Evolutionary conservation across 2,329 filamentous ascomycete species (phyloP), one percentile per base, ranked within the genome.

Genomic region (Fusarium sp.): DNA sequence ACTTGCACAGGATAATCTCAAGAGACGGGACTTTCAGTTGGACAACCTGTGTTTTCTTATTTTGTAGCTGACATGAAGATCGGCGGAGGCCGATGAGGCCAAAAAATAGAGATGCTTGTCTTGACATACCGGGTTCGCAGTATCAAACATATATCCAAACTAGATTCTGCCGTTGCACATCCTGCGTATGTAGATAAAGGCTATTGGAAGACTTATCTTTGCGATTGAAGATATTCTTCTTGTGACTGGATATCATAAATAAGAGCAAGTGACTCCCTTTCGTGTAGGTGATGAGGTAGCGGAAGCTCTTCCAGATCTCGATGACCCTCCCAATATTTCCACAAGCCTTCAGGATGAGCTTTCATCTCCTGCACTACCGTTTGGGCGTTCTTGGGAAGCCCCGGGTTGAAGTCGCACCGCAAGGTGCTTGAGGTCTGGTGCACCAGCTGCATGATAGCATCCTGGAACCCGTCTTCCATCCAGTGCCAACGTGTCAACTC

Each of bases 21-120:
- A 12, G 34, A 37, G 34, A 4, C 18, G 34, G 6, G 10, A n/a
- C 1, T 12, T n/a, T n/a, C 34, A n/a, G 6, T n/a, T 37, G 6
- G 18, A 1, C 1, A n/a, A n/a, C 34, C 3, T 37, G 10, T n/a
- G 10, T 0, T 21, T 11, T 37, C n/a, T 12, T 37, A 12, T 37
- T 37, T 37, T n/a, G 34, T n/a, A 37, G 3, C 18, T n/a, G 18
- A n/a, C 34, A n/a, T n/a, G 34, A 37, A 37, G 34, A n/a, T 37
- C 34, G 4, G 6, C 1, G 1, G 18, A 6, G 34, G 3, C 34
- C 34, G 2, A 11, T 0, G 34, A 37, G 34, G n/a, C n/a, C n/a
- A n/a, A n/a, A n/a, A n/a, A n/a, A n/a, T 12, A 37, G 3, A 37
- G 34, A n/a, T n/a, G 34, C 10, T 12, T 37, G 18, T n/a, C 3